phyloP scores from a whole-genome alignment of 257 asterid genomes.

The Solanum verrucosum region DNA sequence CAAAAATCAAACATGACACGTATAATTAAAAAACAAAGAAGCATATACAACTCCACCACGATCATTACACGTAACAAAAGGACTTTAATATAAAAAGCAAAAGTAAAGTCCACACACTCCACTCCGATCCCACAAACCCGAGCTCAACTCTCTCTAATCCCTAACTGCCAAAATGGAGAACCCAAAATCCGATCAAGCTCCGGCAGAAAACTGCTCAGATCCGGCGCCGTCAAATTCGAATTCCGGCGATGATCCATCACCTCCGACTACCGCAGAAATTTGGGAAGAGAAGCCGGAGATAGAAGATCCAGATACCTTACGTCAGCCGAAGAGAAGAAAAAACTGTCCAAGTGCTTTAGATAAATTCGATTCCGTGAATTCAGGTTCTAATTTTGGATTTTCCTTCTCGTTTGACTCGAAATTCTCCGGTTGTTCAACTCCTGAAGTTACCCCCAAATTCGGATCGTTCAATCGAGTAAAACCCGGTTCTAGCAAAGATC shows the following conservation, averaged over 20 bases:
- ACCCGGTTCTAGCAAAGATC: neutral
- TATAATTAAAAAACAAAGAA: no score
- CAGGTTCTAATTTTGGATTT: constrained; percentile 6
- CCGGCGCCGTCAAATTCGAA: neutral
- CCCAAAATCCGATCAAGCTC: neutral
- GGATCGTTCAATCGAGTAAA: constrained; percentile 14
- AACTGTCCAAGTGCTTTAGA: constrained; percentile 6
- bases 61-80: neutral
- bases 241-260: neutral
- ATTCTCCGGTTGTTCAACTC: constrained; percentile 13
- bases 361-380: constrained; percentile 1
- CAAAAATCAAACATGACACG: fast-evolving
- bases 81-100: neutral
- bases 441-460: constrained; percentile 21
- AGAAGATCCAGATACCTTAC: neutral
- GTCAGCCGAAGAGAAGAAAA: constrained; percentile 17
- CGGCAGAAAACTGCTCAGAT: neutral
- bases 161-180: neutral
- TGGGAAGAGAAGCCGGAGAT: neutral
- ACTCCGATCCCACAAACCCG: neutral
- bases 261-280: neutral
- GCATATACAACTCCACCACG: fast-evolving
- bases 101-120: neutral
- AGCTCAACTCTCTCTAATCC: neutral
- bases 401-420: constrained; percentile 22